phyloP scores from a whole-genome alignment of 176 grass and related monocot species.

The Raddia guianensis region DNA sequence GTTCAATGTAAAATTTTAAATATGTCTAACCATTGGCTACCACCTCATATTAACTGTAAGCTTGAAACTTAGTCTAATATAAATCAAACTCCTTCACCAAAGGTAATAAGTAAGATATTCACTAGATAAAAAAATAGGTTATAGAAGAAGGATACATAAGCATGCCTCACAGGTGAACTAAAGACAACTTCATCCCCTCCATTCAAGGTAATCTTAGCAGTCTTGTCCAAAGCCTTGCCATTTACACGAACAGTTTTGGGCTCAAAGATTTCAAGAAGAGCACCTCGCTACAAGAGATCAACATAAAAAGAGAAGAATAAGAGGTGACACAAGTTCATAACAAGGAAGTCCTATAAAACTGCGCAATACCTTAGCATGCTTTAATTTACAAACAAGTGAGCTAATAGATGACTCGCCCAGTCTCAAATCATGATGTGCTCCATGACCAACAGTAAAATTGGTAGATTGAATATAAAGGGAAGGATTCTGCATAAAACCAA shows the following conservation, averaged over 20 bases:
- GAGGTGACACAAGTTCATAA: conserved; percentile 22
- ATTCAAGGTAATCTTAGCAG: conserved; percentile 67
- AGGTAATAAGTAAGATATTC: conserved; percentile 14
- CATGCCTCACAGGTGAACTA: conserved; percentile 64
- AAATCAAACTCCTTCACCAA: conserved; percentile 36
- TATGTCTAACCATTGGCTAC: conserved; percentile 24
- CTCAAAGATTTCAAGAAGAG: conserved; percentile 78
- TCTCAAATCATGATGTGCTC: conserved; percentile 75
- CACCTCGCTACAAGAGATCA: conserved; percentile 44
- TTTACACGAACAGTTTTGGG: conserved; percentile 84
- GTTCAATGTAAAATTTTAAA: conserved; percentile 26
- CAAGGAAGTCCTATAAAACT: background rate
- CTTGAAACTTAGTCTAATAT: conserved; percentile 1
- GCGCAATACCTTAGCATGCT: conserved; percentile 75
- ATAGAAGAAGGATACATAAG: conserved; percentile 90
- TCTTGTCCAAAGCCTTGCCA: conserved; percentile 79
- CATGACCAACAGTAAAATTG: conserved; percentile 85
- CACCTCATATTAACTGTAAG: conserved; percentile 5
- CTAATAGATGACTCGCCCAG: conserved; percentile 62
- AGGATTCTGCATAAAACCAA: conserved; percentile 61
- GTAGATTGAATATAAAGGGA: conserved; percentile 65
- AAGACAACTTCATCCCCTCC: conserved; percentile 97
- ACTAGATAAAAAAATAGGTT: background rate
- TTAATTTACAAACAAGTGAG: conserved; percentile 73
- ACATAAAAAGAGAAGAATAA: conserved; percentile 5